These are phyloP conservation scores for Macrophomina tecta DNA, from an alignment of 2,329 filamentous ascomycete species.

Conservation along the genomic window DNA sequence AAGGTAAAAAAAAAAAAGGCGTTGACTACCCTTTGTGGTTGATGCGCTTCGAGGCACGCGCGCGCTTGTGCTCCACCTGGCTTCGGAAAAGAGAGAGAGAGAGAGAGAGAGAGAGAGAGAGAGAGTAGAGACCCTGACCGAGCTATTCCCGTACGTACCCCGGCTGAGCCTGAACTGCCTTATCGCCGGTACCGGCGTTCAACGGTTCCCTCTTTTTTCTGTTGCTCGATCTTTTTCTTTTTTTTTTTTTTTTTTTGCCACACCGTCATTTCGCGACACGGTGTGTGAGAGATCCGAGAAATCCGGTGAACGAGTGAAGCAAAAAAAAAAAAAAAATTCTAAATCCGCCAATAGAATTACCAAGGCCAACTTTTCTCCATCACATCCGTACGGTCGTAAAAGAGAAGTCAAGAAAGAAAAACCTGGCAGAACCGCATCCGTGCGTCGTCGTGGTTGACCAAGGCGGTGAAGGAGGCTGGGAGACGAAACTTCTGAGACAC, in stretches of 20 bases:
- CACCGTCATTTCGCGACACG: conserved; percentile 23
- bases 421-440: not conserved
- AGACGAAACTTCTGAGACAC: not conserved
- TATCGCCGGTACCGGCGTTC: too few relatives aligned
- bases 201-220: not conserved
- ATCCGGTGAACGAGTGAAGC: not conserved
- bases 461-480: conserved; percentile 1
- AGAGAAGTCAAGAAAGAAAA: not conserved
- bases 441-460: not conserved
- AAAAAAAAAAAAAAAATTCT: not conserved
- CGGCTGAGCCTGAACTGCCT: not conserved
- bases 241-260: conserved; percentile 8
- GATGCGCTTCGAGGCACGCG: too few relatives aligned
- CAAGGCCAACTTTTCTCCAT: not conserved
- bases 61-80: too few relatives aligned
- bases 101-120: too few relatives aligned
- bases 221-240: not conserved
- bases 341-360: not conserved
- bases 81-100: too few relatives aligned
- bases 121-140: not conserved
- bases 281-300: not conserved
- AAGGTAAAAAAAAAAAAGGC: too few relatives aligned
- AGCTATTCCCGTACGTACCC: not conserved
- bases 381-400: conserved; percentile 12
- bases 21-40: too few relatives aligned